Evolutionary conservation across 2,329 filamentous ascomycete species (phyloP).

Genomic region (Hymenoscyphus linearis): DNA sequence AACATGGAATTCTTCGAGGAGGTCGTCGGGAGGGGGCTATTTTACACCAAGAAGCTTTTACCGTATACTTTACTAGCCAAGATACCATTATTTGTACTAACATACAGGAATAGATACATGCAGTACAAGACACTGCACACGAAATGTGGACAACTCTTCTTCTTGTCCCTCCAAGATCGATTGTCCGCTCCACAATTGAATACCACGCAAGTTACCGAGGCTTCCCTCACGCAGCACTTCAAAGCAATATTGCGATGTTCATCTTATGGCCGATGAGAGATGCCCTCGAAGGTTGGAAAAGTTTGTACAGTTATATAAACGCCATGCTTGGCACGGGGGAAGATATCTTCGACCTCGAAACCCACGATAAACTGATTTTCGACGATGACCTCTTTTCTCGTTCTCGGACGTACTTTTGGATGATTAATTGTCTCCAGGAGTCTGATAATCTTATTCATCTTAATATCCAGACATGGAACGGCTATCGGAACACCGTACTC

Average conservation of each 20-base stretch:
- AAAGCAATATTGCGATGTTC: not conserved
- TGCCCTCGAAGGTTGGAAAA: slow-evolving; percentile 18
- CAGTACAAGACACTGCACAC: not conserved
- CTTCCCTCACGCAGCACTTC: not conserved
- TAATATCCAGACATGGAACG: slow-evolving; percentile 14
- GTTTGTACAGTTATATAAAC: slow-evolving; percentile 21
- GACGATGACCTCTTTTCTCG: slow-evolving; percentile 27
- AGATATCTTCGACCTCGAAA: slow-evolving; percentile 20
- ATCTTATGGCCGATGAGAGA: not conserved
- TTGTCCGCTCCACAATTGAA: not conserved
- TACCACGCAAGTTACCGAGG: not conserved
- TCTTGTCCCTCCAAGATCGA: not conserved
- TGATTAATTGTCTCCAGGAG: slow-evolving; percentile 19
- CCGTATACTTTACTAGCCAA: not conserved
- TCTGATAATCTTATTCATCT: slow-evolving; percentile 15
- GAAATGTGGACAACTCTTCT: not conserved
- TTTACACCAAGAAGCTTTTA: not conserved
- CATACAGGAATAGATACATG: not conserved
- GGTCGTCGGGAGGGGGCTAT: not conserved
- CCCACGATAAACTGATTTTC: slow-evolving; percentile 25
- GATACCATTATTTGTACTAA: not conserved
- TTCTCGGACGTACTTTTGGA: slow-evolving; percentile 28
- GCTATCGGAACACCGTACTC: not conserved
- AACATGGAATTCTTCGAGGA: not conserved
- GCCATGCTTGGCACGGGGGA: slow-evolving; percentile 19